Evolutionary conservation across 106 monocot species (phyloP).

Genomic region (Agapanthus africanus): DNA sequence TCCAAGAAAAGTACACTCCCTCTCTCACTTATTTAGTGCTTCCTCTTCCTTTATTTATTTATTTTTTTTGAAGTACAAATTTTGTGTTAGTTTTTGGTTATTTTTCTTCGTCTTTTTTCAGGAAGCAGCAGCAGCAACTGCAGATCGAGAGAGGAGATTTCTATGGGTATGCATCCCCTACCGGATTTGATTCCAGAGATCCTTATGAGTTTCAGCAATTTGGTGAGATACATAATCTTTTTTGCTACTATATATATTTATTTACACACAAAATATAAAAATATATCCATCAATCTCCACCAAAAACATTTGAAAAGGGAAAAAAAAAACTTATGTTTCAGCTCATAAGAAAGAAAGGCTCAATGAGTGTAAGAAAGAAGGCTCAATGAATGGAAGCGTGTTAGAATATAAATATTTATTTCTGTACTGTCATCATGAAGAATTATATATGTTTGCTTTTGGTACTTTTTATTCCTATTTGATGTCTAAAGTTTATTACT

Average conservation of each 20-base stretch:
- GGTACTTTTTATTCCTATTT: background rate
- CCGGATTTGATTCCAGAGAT: slow-evolving; percentile 61
- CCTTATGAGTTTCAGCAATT: slow-evolving; percentile 72
- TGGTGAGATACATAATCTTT: too few relatives aligned
- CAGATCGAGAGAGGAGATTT: slow-evolving; percentile 46
- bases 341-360: too few relatives aligned
- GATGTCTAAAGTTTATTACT: background rate
- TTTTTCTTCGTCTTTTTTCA: slow-evolving; percentile 16
- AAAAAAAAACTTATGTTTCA: too few relatives aligned
- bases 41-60: background rate
- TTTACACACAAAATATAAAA: too few relatives aligned
- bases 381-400: too few relatives aligned
- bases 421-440: too few relatives aligned
- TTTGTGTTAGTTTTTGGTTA: slow-evolving; percentile 1
- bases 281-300: too few relatives aligned
- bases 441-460: background rate
- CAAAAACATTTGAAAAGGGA: too few relatives aligned
- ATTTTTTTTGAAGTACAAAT: background rate
- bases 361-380: too few relatives aligned
- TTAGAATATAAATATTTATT: too few relatives aligned
- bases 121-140: slow-evolving; percentile 59
- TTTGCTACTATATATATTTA: background rate
- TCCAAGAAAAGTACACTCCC: slow-evolving; percentile 31
- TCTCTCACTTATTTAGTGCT: background rate
- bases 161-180: slow-evolving; percentile 56